Conservation (phyloP, 2,329 filamentous ascomycete species). For the Penicillium sp. region DNA sequence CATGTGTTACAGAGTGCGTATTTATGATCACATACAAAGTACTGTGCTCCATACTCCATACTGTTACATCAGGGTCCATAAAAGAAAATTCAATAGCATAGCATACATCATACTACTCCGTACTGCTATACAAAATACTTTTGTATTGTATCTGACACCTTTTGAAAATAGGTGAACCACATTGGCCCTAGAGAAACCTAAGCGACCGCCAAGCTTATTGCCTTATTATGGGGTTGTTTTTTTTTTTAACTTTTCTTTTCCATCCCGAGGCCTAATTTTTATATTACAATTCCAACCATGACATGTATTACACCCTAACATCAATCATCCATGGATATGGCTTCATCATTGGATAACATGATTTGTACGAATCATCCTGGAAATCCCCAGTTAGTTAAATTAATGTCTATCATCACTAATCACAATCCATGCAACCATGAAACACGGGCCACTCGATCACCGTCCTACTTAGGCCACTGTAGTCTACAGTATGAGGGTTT, state of each 20-base stretch:
- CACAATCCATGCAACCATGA: not conserved
- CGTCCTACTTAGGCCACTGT: not conserved
- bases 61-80: not conserved
- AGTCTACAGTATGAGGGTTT: not conserved
- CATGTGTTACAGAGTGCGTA: not conserved
- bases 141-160: not conserved
- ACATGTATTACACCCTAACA: not conserved
- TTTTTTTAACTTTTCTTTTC: no score
- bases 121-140: no score
- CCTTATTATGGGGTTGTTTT: not conserved
- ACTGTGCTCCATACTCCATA: no score
- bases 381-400: not conserved
- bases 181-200: not conserved
- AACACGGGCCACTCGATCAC: not conserved
- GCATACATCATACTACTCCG: not conserved
- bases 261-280: not conserved
- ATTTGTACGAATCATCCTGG: not conserved
- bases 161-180: not conserved
- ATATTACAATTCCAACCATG: not conserved
- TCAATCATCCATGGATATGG: not conserved
- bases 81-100: not conserved
- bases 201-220: not conserved
- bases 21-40: not conserved
- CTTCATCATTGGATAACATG: no score
- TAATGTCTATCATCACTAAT: not conserved